A percentile compares a stretch with the other conserved stretches of the same genome.
Evolutionary conservation across 164 flowering plant species (phyloP).

Genomic region (Nymphaea colorata): DNA sequence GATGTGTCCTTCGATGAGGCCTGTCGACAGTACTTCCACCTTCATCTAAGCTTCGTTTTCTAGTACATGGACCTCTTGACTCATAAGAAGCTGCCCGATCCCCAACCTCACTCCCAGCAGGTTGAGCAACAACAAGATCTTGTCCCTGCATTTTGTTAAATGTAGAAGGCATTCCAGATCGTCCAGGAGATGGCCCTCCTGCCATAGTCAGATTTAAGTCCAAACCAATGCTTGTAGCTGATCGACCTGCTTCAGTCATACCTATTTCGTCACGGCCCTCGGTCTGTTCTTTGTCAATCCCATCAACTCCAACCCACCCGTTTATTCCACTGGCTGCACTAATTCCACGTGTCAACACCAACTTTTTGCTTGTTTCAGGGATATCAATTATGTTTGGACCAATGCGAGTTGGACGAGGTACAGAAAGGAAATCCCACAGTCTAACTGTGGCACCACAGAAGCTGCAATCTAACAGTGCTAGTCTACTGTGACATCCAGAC

Average conservation of each 20-base stretch:
- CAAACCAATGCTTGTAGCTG: constrained; percentile 33
- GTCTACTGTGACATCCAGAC: constrained; percentile 56
- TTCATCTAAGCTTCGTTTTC: constrained; percentile 66
- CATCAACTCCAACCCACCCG: constrained; percentile 88
- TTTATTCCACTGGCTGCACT: constrained; percentile 96
- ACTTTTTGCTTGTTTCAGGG: constrained; percentile 63
- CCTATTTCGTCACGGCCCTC: constrained; percentile 76
- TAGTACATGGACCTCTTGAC: constrained; percentile 85
- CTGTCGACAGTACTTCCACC: constrained; percentile 91
- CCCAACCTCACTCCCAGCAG: constrained; percentile 94
- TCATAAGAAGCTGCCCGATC: constrained; percentile 97
- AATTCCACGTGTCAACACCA: constrained; percentile 70
- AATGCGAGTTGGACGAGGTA: constrained; percentile 67
- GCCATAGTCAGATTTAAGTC: constrained; percentile 73
- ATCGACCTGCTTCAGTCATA: constrained; percentile 30
- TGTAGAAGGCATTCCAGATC: constrained; percentile 19
- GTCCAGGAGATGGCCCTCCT: constrained; percentile 40
- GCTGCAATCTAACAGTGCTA: constrained; percentile 88
- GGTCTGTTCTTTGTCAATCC: constrained; percentile 53
- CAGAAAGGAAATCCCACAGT: constrained; percentile 71
- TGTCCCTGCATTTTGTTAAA: constrained; percentile 37
- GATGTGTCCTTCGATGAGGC: constrained; percentile 45
- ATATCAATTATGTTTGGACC: constrained; percentile 45
- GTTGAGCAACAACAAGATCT: constrained; percentile 77
- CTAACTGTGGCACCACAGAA: constrained; percentile 94